Conservation (phyloP, 352 stramenopile genomes). For the Phytophthora citrophthora region DNA sequence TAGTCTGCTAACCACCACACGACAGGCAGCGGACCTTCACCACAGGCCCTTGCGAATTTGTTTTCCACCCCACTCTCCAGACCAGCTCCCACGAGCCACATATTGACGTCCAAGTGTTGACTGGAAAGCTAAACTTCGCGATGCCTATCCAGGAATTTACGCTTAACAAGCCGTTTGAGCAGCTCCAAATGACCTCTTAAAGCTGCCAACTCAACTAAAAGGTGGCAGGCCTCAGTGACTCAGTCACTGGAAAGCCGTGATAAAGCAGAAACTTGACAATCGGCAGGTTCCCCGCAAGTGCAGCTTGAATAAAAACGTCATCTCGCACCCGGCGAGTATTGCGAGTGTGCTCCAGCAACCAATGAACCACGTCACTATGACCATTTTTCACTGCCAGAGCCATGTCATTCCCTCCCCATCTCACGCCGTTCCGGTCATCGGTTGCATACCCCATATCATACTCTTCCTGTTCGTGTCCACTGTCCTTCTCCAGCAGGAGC, state of each 20-base stretch:
- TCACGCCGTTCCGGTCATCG: neutral
- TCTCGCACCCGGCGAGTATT: neutral
- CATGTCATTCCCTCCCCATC: constrained; percentile 1
- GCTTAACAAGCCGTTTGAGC: constrained; percentile 7
- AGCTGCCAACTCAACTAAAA: neutral
- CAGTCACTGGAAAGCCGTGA: no score
- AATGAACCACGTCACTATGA: constrained; percentile 1
- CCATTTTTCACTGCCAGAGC: constrained; percentile 1
- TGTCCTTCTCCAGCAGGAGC: constrained; percentile 5
- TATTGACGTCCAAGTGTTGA: constrained; percentile 6
- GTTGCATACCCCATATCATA: neutral
- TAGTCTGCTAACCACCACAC: neutral
- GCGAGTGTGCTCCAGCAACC: neutral
- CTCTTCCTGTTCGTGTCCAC: neutral
- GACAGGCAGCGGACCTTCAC: neutral
- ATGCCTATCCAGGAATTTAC: neutral
- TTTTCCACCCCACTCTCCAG: neutral
- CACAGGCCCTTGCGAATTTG: constrained; percentile 2
- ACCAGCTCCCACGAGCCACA: constrained; percentile 2
- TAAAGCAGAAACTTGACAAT: neutral
- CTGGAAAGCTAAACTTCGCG: neutral
- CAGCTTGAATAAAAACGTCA: no score
- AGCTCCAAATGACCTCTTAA: neutral
- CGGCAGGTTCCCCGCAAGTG: neutral
- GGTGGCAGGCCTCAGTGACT: no score